Evolutionary conservation across 805 yeast genomes (phyloP).

Genomic region (Blastobotrys mokoenaii): DNA sequence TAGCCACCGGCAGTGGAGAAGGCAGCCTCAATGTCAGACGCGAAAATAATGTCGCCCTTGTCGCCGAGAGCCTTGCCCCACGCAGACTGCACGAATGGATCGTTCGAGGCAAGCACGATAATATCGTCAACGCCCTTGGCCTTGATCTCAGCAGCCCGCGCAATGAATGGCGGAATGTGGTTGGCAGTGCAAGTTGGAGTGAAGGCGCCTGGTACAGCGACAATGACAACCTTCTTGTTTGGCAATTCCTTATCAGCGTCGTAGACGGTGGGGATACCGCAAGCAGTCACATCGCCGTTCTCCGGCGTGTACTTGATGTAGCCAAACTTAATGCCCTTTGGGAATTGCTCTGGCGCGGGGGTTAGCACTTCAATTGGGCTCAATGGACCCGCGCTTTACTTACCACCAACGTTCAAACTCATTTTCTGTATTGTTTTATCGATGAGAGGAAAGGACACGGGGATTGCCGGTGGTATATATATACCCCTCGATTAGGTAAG

Average conservation of each 20-base stretch:
- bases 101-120: slow-evolving; percentile 57
- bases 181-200: slow-evolving; percentile 70
- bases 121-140: slow-evolving; percentile 56
- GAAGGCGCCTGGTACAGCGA: slow-evolving; percentile 81
- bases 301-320: slow-evolving; percentile 30
- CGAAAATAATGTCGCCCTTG: slow-evolving; percentile 41
- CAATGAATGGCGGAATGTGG: slow-evolving; percentile 63
- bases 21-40: slow-evolving; percentile 54
- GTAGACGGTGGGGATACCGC: slow-evolving; percentile 32
- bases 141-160: slow-evolving; percentile 41
- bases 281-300: slow-evolving; percentile 22
- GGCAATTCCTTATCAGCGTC: slow-evolving; percentile 29
- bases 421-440: too few species aligned
- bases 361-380: not conserved
- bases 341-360: slow-evolving; percentile 23
- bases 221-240: slow-evolving; percentile 53
- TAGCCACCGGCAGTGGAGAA: slow-evolving; percentile 56
- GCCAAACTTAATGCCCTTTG: slow-evolving; percentile 26
- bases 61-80: slow-evolving; percentile 49
- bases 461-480: too few species aligned
- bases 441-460: too few species aligned
- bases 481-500: too few species aligned
- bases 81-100: slow-evolving; percentile 62
- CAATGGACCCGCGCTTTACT: too few species aligned
- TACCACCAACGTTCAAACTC: too few species aligned